A percentile compares a stretch with the other conserved stretches of the same genome.
Conservation (phyloP, 2,329 filamentous ascomycete genomes). For the Ophiostoma ips region DNA sequence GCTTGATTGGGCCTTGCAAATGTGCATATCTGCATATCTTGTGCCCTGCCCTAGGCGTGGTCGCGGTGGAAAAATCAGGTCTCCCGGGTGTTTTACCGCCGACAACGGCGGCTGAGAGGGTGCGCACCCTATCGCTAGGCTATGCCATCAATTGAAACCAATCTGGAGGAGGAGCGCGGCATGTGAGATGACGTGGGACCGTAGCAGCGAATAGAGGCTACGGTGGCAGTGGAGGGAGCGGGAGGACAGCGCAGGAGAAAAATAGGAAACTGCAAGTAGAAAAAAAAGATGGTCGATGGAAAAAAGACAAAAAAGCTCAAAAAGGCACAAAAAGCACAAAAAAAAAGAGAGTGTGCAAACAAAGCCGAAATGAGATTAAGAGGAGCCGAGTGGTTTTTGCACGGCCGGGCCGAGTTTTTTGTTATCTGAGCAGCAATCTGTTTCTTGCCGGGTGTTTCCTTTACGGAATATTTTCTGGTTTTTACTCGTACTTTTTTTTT, state of each 20-base stretch:
- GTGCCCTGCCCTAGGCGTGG: not conserved
- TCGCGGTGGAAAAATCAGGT: not conserved
- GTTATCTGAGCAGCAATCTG: no score
- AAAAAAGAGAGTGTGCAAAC: no score
- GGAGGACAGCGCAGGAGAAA: not conserved
- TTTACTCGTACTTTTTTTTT: no score
- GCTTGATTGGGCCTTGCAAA: no score
- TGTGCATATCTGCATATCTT: no score
- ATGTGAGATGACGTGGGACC: conserved; percentile 7
- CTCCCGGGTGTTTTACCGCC: not conserved
- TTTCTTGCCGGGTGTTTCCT: no score
- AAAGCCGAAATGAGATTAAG: no score
- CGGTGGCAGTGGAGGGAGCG: not conserved
- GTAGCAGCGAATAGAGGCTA: conserved; percentile 4
- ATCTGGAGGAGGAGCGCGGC: not conserved
- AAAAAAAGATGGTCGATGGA: not conserved
- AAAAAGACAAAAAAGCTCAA: not conserved
- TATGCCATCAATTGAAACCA: no score
- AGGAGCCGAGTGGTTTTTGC: no score
- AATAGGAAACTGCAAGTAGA: not conserved
- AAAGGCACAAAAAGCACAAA: no score
- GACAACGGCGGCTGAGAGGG: not conserved
- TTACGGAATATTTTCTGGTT: no score
- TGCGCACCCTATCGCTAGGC: not conserved
- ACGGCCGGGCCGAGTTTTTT: no score